A percentile compares a stretch with the other conserved stretches of the same genome.
Evolutionary conservation across 2,329 filamentous ascomycete genomes (phyloP).

Genomic region (Myriosclerotinia curreyana): DNA sequence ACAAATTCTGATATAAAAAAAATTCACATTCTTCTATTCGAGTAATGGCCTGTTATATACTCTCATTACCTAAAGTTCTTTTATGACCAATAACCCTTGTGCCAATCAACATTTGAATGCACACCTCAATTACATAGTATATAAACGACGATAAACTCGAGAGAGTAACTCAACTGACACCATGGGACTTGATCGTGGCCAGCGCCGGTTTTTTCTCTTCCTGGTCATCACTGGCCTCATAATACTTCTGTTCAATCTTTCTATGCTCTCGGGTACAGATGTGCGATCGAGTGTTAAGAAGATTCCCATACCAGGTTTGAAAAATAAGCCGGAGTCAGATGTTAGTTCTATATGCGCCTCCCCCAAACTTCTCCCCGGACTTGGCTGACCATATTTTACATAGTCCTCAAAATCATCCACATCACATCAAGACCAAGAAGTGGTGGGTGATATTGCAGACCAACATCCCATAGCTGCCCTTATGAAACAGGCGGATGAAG

Average conservation of each 20-base stretch:
- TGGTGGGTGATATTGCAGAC: constrained; percentile 27
- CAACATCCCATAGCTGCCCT: constrained; percentile 37
- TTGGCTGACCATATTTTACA: not conserved
- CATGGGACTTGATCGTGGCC: constrained; percentile 33
- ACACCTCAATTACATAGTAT: not conserved
- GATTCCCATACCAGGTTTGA: constrained; percentile 30
- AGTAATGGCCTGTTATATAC: constrained; percentile 8
- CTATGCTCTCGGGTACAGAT: constrained; percentile 33
- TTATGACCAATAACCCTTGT: constrained; percentile 6
- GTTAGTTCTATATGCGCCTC: constrained; percentile 24
- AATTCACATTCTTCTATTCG: not conserved
- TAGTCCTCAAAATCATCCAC: constrained; percentile 33
- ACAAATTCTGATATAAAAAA: not conserved
- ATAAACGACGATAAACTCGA: not conserved
- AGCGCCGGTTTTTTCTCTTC: constrained; percentile 32
- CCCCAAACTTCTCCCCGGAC: not conserved
- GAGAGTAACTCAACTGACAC: constrained; percentile 6
- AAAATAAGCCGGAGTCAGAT: constrained; percentile 20
- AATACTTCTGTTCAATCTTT: constrained; percentile 35
- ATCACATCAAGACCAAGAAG: constrained; percentile 33
- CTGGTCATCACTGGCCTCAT: constrained; percentile 28
- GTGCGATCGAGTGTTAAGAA: constrained; percentile 32
- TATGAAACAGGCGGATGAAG: constrained; percentile 39
- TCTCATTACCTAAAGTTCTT: not conserved
- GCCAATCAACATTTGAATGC: not conserved